Evolutionary conservation across 1,284 basidiomycete species (phyloP), one percentile per base, ranked within the genome.

Genomic region (Salmacisia buchloeana): DNA sequence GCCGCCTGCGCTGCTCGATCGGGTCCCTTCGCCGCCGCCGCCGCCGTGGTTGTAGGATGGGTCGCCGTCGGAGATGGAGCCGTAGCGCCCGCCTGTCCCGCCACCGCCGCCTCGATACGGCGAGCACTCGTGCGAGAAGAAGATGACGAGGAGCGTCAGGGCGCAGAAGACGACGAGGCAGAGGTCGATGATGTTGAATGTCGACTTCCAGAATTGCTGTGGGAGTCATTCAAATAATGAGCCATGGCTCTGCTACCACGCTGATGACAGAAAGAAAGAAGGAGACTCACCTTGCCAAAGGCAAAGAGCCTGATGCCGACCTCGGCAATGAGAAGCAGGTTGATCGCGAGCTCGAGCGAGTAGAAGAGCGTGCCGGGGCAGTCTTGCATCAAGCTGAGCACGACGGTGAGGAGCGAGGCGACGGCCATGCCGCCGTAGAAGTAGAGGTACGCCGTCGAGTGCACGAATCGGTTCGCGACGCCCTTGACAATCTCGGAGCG

Each of bases 381-480:
- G 31, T 76, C 70, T 31, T 69, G 67, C 1, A 71, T 62, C 3
- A 79, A 64, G 9, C 65, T 69, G 49, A 79, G 64, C n/a, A 74
- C 60, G 15, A 77, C 76, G 3, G 77, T 78, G 2, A 77, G 54
- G 12, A 78, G 64, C 3, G 75, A 77, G 2, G 73, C 69, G 6
- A 72, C 58, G 2, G 76, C 77, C 77, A 79, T 79, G 2, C 67
- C 65, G 2, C 68, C 75, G 62, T 79, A 79, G 59, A 79, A 72
- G 63, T 73, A 79, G 36, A 79, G 68, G 41, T 79, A 79, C 4
- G 74, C 72, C 25, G 67, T 67, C 4, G 74, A 76, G 59, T 79
- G 77, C 13, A 79, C 77, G 49, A 79, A 79, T 1, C 77, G 65
- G 45, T 79, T 79, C 3, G 77, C 77, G 15, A 77, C 69, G 33